phyloP scores from a whole-genome alignment of 1,139 yeast species.

The Protomyces macrosporus region DNA sequence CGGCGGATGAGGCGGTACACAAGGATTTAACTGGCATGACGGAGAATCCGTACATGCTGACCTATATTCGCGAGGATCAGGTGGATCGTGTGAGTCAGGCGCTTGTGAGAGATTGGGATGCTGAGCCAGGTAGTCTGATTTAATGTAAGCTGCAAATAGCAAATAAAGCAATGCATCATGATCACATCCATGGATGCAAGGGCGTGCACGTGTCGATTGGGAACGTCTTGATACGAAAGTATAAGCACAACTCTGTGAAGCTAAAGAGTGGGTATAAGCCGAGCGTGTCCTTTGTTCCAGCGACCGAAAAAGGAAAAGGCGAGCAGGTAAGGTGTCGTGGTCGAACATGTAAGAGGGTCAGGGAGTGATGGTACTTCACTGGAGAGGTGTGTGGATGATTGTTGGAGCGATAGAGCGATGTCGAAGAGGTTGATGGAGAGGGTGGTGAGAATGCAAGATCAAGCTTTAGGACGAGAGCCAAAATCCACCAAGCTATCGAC shows the following conservation, averaged over 20 bases:
- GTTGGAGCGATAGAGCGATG: too few relatives aligned
- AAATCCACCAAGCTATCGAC: background rate
- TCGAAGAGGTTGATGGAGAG: background rate
- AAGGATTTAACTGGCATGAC: slow-evolving; percentile 25
- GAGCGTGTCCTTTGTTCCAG: background rate
- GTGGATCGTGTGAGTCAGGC: slow-evolving; percentile 6
- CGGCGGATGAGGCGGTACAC: slow-evolving; percentile 59
- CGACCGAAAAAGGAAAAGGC: background rate
- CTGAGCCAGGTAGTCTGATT: background rate
- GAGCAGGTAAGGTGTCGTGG: background rate
- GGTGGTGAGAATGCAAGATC: background rate
- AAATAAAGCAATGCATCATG: background rate
- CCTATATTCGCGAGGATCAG: slow-evolving; percentile 21
- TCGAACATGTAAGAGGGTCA: background rate
- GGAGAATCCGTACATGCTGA: slow-evolving; percentile 29
- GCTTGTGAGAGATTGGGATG: slow-evolving; percentile 4
- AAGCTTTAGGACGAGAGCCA: too few relatives aligned
- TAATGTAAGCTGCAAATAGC: background rate
- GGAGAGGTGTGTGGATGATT: too few relatives aligned
- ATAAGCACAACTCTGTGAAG: background rate
- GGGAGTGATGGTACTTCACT: background rate
- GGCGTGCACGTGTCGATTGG: too few relatives aligned
- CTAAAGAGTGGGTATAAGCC: background rate
- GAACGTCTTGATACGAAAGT: background rate
- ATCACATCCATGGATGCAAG: background rate